Evolutionary conservation across 768 basidiomycete species (phyloP), one percentile per base, ranked within the genome.

Genomic region (Collybiopsis confluens): DNA sequence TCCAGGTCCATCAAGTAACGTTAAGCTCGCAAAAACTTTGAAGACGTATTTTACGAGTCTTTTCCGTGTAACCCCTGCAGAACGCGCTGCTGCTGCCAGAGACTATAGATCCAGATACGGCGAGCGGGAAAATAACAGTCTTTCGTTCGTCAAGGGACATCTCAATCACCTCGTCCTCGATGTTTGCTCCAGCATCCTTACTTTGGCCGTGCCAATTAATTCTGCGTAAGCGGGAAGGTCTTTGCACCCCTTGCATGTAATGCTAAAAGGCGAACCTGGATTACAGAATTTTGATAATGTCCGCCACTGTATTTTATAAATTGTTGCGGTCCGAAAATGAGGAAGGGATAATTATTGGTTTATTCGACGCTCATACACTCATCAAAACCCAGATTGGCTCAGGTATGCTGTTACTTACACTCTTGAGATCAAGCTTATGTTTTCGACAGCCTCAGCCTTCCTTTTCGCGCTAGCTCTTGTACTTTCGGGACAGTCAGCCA

Each of bases 401-500:
- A 57, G 78, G 86, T 80, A 61, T 59, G 73, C 54, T 27, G 21
- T 20, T 16, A 11, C 13, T 28, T 15, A 8, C 28, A 16, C 30
- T 53, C 21, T 7, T 4, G 15, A 40, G 54, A 61, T 43, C 13
- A 21, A 23, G 41, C 30, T 58, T 5, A 16, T 41, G 50, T 18
- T 24, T 46, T 9, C 13, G 2, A 35, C 7, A 86, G 87, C 74
- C 27, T 80, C 88, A 7, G 88, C 81, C 0, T 69, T 81, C 18
- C 69, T 90, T 30, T 93, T 92, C 56, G 90, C 90, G 5, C 62
- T 93, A 20, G 88, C 87, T 2, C 69, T 92, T 2, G 73, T 93
- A 20, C 83, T 82, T 44, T 77, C 87, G 0, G 89, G 91, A 0
- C 89, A 93, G 65, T 83, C 83, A 36, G 86, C 91, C 2, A 83